Evolutionary conservation across 495 filamentous ascomycete species (phyloP).

Genomic region (Letharia lupina): DNA sequence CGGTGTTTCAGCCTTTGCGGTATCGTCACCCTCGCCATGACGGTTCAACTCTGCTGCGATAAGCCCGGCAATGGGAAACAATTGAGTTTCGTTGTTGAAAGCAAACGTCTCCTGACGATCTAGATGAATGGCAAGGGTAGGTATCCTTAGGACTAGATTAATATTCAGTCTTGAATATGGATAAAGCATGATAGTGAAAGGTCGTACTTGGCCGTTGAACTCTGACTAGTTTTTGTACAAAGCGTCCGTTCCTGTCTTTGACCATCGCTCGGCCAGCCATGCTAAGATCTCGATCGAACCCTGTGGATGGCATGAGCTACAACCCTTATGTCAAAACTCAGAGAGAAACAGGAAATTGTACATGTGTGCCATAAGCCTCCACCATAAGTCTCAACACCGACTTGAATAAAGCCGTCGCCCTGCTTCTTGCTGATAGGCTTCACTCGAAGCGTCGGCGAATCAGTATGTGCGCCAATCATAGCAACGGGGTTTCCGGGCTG

Average conservation of each 20-base stretch:
- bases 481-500: constrained; percentile 84
- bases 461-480: constrained; percentile 95
- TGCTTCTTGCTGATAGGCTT: constrained; percentile 91
- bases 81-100: constrained; percentile 94
- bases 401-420: constrained; percentile 82
- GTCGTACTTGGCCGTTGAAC: constrained; percentile 68
- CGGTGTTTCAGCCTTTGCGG: constrained; percentile 19
- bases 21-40: constrained; percentile 37
- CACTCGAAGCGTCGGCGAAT: constrained; percentile 81
- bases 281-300: constrained; percentile 93
- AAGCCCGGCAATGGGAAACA: constrained; percentile 88
- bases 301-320: constrained; percentile 27
- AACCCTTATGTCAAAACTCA: neutral
- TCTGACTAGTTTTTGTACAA: constrained; percentile 80
- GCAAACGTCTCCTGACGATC: constrained; percentile 74
- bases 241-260: constrained; percentile 60
- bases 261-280: constrained; percentile 86
- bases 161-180: neutral
- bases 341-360: constrained; percentile 22
- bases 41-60: constrained; percentile 81
- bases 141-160: constrained; percentile 65
- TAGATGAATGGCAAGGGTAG: constrained; percentile 88
- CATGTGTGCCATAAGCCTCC: constrained; percentile 68
- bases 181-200: neutral
- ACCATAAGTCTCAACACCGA: constrained; percentile 94